Conservation (phyloP, 1,139 yeast species). For the Meyerozyma sp. region DNA sequence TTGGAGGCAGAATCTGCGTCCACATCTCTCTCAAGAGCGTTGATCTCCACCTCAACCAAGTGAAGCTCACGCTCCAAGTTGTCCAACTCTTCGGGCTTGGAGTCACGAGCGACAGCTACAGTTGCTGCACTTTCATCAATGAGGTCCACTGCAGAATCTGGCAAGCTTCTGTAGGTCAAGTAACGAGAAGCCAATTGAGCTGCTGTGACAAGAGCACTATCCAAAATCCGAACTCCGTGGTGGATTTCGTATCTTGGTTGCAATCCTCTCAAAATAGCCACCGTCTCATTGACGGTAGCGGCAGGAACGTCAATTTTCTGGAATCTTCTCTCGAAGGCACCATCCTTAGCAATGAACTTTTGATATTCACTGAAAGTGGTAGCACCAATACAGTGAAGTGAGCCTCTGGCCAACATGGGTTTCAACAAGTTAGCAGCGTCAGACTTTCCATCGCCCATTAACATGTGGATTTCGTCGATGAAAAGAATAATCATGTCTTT, state of each 20-base stretch:
- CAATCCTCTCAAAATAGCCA: constrained; percentile 92
- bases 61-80: constrained; percentile 88
- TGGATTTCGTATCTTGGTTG: constrained; percentile 96
- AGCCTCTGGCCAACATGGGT: constrained; percentile 96
- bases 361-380: constrained; percentile 94
- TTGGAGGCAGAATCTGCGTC: constrained; percentile 83
- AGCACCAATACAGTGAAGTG: constrained; percentile 96
- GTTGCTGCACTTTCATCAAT: constrained; percentile 97
- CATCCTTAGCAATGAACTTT: constrained; percentile 89
- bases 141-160: constrained; percentile 96
- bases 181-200: constrained; percentile 94
- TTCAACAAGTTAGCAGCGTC: constrained; percentile 96
- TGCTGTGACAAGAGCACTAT: constrained; percentile 90
- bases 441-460: constrained; percentile 94
- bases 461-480: constrained; percentile 96
- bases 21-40: constrained; percentile 93
- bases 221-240: constrained; percentile 95
- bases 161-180: constrained; percentile 90
- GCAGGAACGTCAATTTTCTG: constrained; percentile 96
- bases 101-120: constrained; percentile 96
- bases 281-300: constrained; percentile 87
- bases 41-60: constrained; percentile 88
- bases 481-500: constrained; percentile 81
- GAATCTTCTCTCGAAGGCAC: constrained; percentile 98
- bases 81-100: constrained; percentile 95